Conservation (phyloP, 2,329 filamentous ascomycete species). For the Helminthosporium solani region DNA sequence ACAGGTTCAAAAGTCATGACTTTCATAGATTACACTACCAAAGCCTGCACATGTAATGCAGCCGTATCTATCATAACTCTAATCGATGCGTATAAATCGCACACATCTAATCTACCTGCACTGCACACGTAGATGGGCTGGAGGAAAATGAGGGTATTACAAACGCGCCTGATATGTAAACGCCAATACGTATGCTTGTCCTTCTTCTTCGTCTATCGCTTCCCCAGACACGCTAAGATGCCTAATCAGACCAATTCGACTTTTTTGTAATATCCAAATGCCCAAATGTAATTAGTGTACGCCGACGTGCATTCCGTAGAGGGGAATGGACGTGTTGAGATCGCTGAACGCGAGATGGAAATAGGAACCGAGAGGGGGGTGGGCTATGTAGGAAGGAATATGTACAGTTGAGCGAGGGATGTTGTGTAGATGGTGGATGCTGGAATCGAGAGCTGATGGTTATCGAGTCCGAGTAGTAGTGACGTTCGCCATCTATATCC, state of each 20-base stretch:
- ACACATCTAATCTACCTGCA: background rate
- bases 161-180: background rate
- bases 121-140: background rate
- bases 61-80: background rate
- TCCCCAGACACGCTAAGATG: background rate
- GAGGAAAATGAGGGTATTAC: background rate
- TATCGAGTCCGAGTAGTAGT: no score
- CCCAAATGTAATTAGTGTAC: background rate
- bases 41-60: no score
- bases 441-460: background rate
- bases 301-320: background rate
- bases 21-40: no score
- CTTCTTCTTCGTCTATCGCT: background rate
- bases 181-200: background rate
- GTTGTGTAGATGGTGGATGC: no score
- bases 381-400: background rate
- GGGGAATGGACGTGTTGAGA: background rate
- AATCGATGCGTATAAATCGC: background rate
- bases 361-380: background rate
- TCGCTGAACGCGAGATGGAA: background rate
- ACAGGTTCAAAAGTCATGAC: no score
- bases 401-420: background rate
- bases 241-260: background rate
- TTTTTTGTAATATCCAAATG: background rate
- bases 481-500: conserved; percentile 19